Conservation (phyloP, 2,329 filamentous ascomycete genomes). For the Lachnellula cervina region DNA sequence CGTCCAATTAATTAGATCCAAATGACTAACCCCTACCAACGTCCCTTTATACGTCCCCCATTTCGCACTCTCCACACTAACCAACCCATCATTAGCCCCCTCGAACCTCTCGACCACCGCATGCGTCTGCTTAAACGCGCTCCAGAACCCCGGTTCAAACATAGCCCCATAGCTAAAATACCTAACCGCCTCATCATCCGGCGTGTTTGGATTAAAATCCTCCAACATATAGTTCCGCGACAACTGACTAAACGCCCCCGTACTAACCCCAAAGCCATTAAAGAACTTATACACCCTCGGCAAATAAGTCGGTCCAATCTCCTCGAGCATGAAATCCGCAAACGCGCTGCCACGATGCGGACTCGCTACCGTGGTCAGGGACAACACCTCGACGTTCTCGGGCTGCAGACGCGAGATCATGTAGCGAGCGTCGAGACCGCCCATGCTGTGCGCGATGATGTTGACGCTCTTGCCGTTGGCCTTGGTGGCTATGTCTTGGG, state of each 20-base stretch:
- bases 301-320: slow-evolving; percentile 42
- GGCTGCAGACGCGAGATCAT: slow-evolving; percentile 56
- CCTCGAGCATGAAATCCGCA: slow-evolving; percentile 49
- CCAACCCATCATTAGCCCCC: slow-evolving; percentile 62
- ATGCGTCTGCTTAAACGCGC: slow-evolving; percentile 54
- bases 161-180: slow-evolving; percentile 61
- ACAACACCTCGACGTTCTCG: slow-evolving; percentile 39
- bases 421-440: slow-evolving; percentile 59
- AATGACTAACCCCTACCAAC: slow-evolving; percentile 54
- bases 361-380: slow-evolving; percentile 35
- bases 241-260: slow-evolving; percentile 56
- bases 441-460: slow-evolving; percentile 69
- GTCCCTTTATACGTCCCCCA: slow-evolving; percentile 64
- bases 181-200: slow-evolving; percentile 46
- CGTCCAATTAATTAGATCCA: slow-evolving; percentile 65
- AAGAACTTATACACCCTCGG: slow-evolving; percentile 52
- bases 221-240: slow-evolving; percentile 53
- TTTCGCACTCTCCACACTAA: slow-evolving; percentile 57
- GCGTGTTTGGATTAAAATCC: slow-evolving; percentile 54
- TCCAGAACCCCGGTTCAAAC: slow-evolving; percentile 55
- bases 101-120: slow-evolving; percentile 46
- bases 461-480: slow-evolving; percentile 58
- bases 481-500: slow-evolving; percentile 45
- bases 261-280: slow-evolving; percentile 48
- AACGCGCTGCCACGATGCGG: slow-evolving; percentile 41